Base-by-base conservation (phyloP, 371 early-diverging fungal genomes). In the Phascolomyces articulosus region DNA sequence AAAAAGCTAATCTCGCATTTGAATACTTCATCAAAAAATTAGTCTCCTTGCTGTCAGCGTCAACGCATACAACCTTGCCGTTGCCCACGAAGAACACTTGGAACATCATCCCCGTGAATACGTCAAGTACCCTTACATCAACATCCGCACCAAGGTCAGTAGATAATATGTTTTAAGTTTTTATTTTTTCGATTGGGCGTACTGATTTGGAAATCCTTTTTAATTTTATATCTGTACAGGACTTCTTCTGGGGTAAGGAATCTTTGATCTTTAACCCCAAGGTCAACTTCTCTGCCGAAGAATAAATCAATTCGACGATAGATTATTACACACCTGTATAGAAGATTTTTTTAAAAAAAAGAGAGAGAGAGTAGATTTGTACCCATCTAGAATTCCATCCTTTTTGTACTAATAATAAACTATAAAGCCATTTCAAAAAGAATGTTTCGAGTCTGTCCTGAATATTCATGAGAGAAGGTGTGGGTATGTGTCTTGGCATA, bases 251-350 rank as follows among this genome's bases (percentile, higher is more conserved):
- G 82, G 82, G 82, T 55, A 74, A 73, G 60, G 72, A 82, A 55
- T 73, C 79, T 49, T 63, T 82, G 29, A 77, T 82, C 77, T 82
- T 82, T 71, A 82, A 82, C 79, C 82, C 82, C 54, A 66, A 71
- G 40, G 79, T 82, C 57, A 82, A 82, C 71, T 70, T 75, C 59
- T 67, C 74, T 67, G 81, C 77, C 44, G 67, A 71, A 40, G 67
- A 75, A 41, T 59, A 67, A 59, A 58, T 54, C 48, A 31, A 26
- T 13, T 18, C 7, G 8, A 21, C 23, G 16, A 53, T 13, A 53
- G 4, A 53, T 28, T 27, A 13, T 27, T 28, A n/a, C 23, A 23
- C 11, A 34, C 11, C 34, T 34, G 27, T 21, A 27, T 34, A 55
- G 56, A 55, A 20, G 4, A 13, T 0, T 8, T 20, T 16, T 7